phyloP scores from a whole-genome alignment of 2,329 filamentous ascomycete genomes.

The Pseudopithomyces chartarum region DNA sequence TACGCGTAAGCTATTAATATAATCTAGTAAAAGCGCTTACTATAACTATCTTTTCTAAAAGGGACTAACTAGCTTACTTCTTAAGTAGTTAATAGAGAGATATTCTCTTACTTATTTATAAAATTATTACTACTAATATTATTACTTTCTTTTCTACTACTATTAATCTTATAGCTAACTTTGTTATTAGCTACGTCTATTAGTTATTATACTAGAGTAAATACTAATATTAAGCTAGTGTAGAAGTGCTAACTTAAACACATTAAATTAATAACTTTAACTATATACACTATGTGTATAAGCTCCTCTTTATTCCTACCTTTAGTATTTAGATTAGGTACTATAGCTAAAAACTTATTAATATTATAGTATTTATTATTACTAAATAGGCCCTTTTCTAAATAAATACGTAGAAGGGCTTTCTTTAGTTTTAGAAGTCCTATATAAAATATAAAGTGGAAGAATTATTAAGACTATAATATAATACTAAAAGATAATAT shows the following conservation, averaged over 20 bases:
- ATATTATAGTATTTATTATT: slow-evolving; percentile 4
- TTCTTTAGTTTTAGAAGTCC: slow-evolving; percentile 6
- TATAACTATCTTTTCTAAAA: background rate
- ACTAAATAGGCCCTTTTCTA: background rate
- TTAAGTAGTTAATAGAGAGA: background rate
- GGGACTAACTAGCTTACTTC: background rate
- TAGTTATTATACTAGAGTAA: background rate
- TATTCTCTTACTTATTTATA: background rate
- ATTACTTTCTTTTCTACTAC: slow-evolving; percentile 7
- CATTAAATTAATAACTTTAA: slow-evolving; percentile 13
- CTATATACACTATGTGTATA: too few species aligned
- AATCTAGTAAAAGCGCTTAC: background rate
- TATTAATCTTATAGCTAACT: slow-evolving; percentile 9
- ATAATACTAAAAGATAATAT: slow-evolving; percentile 7
- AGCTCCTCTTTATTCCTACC: too few species aligned
- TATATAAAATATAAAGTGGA: slow-evolving; percentile 15
- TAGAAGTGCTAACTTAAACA: slow-evolving; percentile 15
- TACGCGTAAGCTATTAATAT: background rate
- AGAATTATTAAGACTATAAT: background rate
- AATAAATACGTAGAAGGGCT: background rate
- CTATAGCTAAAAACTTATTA: slow-evolving; percentile 2
- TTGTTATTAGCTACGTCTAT: slow-evolving; percentile 10
- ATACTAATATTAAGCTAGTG: background rate
- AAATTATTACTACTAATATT: slow-evolving; percentile 1
- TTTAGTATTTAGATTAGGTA: slow-evolving; percentile 10